These are phyloP conservation scores for Phialophora tarda DNA, from an alignment of 2,329 filamentous ascomycete species.

Conservation along the genomic window DNA sequence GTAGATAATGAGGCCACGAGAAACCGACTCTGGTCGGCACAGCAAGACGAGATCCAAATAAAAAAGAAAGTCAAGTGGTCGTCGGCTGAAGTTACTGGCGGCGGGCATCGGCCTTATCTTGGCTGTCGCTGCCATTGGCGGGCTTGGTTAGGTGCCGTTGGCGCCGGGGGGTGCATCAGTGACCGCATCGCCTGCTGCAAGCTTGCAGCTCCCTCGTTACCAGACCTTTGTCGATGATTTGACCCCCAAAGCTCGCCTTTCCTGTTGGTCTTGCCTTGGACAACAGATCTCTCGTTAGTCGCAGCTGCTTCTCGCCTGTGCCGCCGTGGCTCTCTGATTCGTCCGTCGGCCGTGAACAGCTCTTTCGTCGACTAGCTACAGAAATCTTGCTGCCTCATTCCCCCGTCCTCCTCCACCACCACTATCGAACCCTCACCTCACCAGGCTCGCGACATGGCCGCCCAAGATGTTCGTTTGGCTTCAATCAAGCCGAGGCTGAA, in stretches of 20 bases:
- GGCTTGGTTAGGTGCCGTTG: neutral
- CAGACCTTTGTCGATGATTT: conserved; percentile 1
- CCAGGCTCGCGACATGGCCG: conserved; percentile 39
- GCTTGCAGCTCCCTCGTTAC: conserved; percentile 11
- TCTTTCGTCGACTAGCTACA: conserved; percentile 13
- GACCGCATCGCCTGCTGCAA: conserved; percentile 12
- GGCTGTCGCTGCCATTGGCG: conserved; percentile 2
- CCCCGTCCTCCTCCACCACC: conserved; percentile 1
- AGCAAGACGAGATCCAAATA: neutral
- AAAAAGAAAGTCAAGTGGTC: neutral
- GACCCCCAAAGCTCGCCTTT: conserved; percentile 21
- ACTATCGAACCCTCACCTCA: conserved; percentile 13
- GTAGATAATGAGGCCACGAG: neutral
- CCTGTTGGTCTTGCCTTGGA: conserved; percentile 9
- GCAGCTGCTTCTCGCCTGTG: conserved; percentile 25
- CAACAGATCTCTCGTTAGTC: conserved; percentile 9
- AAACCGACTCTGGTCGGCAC: no score
- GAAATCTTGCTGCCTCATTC: conserved; percentile 29
- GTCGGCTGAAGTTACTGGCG: neutral
- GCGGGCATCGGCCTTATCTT: conserved; percentile 1
- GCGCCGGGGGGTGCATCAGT: neutral
- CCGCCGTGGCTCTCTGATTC: conserved; percentile 29
- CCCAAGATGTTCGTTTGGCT: conserved; percentile 54
- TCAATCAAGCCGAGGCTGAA: conserved; percentile 73
- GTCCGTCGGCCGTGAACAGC: conserved; percentile 21